Base-by-base conservation (phyloP, 768 basidiomycete species). In the Exsudoporus frostii region DNA sequence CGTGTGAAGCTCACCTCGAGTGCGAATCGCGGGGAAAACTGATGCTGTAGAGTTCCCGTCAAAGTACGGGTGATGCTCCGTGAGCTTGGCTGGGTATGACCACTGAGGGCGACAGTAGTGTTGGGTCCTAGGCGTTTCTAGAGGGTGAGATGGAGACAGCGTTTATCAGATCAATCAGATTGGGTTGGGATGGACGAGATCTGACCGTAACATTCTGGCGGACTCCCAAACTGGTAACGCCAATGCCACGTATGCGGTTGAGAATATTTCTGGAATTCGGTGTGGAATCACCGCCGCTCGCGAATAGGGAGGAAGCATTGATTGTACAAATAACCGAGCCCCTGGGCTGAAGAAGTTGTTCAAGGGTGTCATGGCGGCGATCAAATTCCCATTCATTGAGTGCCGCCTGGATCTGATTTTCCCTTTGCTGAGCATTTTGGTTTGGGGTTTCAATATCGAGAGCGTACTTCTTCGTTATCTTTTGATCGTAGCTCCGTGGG, bases 11-110 rank as follows among this genome's bases (percentile, higher is more conserved):
- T 57, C 65, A 78, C 83, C 68, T 77, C 72, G n/a, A 77, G 71
- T 40, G 68, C 66, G 52, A 83, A 61, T 45, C 81, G 79, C 14
- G 89, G 87, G 27, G 88, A 89, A 63, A 82, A 83, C 61, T 90
- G 88, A 67, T 92, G 86, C 51, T 79, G 81, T 44, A 94, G 68
- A 2, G 90, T 90, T 34, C 88, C 89, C 24, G 82, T 64, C 36
- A 93, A 65, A 51, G 77, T 79, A 15, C 75, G 76, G 10, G 69
- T 60, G 20, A 60, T 65, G 40, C 36, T 57, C 46, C 54, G 56
- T 45, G 59, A 13, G 30, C 58, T 56, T 2, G 57, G 42, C 32
- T 68, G 71, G 59, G 76, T 70, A 51, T 71, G 71, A 37, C 74
- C 73, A 48, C 72, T 69, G 24, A 82, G 58, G 20, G 66, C 58